Percentiles rank a stretch among this genome's conserved stretches.
Conservation (phyloP, 345 rosid genomes). For the Aquilaria malaccensis region DNA sequence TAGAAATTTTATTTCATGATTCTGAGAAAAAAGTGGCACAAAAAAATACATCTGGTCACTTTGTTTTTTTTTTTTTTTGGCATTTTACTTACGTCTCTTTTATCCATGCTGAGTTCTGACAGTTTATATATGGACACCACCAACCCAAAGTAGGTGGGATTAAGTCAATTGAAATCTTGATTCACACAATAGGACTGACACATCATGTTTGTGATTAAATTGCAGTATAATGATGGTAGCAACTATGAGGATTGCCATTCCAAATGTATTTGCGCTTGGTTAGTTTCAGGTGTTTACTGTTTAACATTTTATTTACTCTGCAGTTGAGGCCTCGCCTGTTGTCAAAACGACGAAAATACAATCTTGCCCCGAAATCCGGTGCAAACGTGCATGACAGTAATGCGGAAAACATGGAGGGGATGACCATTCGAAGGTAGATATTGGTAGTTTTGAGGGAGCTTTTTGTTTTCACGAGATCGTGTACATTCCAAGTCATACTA, state of each 20-base stretch:
- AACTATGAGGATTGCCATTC: background rate
- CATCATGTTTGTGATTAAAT: background rate
- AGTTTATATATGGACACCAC: no score
- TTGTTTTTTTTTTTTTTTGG: no score
- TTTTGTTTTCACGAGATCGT: background rate
- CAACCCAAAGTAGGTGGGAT: no score
- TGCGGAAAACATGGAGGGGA: background rate
- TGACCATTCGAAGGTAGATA: background rate
- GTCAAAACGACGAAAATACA: constrained; percentile 31
- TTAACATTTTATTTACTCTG: constrained; percentile 18
- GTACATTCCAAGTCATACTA: constrained; percentile 1
- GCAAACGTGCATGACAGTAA: background rate
- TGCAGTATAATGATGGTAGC: background rate
- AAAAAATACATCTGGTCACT: no score
- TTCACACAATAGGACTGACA: background rate
- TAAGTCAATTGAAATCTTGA: no score
- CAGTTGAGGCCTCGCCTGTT: constrained; percentile 53
- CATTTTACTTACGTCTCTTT: no score
- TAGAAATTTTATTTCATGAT: no score
- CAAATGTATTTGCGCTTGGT: background rate
- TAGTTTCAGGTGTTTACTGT: background rate
- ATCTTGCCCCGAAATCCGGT: constrained; percentile 2
- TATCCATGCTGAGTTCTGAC: no score
- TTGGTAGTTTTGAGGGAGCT: background rate
- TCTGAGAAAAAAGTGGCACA: no score